phyloP scores from a whole-genome alignment of 2,329 filamentous ascomycete species.

The Colletotrichum musicola region DNA sequence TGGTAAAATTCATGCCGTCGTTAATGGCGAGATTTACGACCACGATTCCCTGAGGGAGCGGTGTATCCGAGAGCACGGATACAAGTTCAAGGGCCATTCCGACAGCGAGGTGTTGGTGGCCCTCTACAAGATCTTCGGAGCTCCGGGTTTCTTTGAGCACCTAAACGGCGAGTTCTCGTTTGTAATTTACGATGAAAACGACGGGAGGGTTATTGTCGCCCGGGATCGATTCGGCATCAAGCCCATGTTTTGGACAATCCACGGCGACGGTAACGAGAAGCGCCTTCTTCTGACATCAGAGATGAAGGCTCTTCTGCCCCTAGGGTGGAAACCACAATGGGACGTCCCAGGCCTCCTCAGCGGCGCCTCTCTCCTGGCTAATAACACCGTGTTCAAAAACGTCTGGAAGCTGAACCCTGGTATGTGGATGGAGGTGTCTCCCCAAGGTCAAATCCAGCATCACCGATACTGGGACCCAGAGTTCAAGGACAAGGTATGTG shows the following conservation, averaged over 20 bases:
- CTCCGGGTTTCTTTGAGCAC: conserved; percentile 50
- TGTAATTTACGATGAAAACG: conserved; percentile 59
- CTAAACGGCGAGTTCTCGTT: conserved; percentile 68
- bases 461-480: conserved; percentile 66
- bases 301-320: conserved; percentile 64
- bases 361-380: conserved; percentile 57
- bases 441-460: conserved; percentile 50
- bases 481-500: conserved; percentile 63
- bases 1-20: conserved; percentile 61
- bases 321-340: conserved; percentile 67
- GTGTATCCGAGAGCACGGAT: conserved; percentile 49
- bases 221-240: conserved; percentile 70
- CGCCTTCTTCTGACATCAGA: conserved; percentile 64
- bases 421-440: conserved; percentile 55
- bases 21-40: conserved; percentile 71
- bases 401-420: conserved; percentile 60
- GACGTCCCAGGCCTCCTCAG: conserved; percentile 61
- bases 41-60: conserved; percentile 58
- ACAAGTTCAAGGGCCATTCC: conserved; percentile 58
- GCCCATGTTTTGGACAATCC: conserved; percentile 64
- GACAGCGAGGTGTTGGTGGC: conserved; percentile 67
- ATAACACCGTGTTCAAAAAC: conserved; percentile 62
- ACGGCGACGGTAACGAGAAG: conserved; percentile 30
- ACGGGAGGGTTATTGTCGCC: conserved; percentile 58
- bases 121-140: conserved; percentile 63